Percentiles rank a stretch among this genome's conserved stretches.
Evolutionary conservation across 2,329 filamentous ascomycete species (phyloP).

Genomic region (Penicillium aurantiogriseum): DNA sequence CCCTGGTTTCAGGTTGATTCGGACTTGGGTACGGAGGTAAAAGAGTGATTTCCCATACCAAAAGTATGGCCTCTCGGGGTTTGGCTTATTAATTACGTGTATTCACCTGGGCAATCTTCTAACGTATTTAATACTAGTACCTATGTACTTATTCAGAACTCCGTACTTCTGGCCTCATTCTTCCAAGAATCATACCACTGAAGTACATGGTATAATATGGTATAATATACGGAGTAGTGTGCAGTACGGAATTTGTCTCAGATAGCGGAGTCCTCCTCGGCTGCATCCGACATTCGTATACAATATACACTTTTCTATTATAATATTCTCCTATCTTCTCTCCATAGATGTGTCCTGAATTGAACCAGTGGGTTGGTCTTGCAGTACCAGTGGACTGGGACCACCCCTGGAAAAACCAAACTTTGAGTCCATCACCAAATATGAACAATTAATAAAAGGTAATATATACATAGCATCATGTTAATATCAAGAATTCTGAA

Average conservation of each 20-base stretch:
- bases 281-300: background rate
- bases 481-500: background rate
- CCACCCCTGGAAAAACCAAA: background rate
- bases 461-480: background rate
- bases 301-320: background rate
- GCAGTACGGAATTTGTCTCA: background rate
- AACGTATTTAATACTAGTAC: too few relatives aligned
- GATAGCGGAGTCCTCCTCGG: background rate
- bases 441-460: background rate
- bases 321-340: background rate
- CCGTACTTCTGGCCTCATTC: background rate
- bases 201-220: background rate
- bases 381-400: background rate
- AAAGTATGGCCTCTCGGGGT: background rate
- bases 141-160: background rate
- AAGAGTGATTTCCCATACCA: background rate
- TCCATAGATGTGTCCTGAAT: background rate
- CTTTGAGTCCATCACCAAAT: background rate
- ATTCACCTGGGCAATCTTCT: too few relatives aligned
- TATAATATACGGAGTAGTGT: background rate
- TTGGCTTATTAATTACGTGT: background rate
- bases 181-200: background rate
- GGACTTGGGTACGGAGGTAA: background rate
- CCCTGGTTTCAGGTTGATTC: conserved; percentile 17
- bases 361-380: background rate